A percentile compares a stretch with the other conserved stretches of the same genome.
phyloP scores from a whole-genome alignment of 31 red algal species.

The Porphyra umbilicalis region DNA sequence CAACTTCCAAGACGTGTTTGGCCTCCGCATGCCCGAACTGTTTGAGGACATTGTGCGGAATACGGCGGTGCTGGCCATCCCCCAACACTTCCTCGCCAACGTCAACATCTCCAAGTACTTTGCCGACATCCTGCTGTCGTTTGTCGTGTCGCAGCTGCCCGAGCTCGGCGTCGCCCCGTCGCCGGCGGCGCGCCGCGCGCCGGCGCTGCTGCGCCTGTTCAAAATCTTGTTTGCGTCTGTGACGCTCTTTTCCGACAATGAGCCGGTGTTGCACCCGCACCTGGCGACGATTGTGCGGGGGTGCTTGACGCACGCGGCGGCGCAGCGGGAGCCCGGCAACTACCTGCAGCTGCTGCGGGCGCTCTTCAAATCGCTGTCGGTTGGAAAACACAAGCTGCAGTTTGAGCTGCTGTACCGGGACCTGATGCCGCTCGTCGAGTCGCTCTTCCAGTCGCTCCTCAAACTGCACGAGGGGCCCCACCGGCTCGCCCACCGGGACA shows the following conservation, averaged over 20 bases:
- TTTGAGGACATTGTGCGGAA: conserved; percentile 82
- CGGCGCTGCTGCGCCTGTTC: conserved; percentile 68
- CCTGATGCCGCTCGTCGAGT: conserved; percentile 79
- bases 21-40: conserved; percentile 62
- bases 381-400: conserved; percentile 58
- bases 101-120: conserved; percentile 88
- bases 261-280: conserved; percentile 80
- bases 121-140: conserved; percentile 93
- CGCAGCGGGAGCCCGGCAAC: conserved; percentile 43
- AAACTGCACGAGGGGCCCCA: conserved; percentile 60
- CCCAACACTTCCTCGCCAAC: conserved; percentile 94
- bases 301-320: conserved; percentile 62
- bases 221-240: conserved; percentile 96
- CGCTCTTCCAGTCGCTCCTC: conserved; percentile 51
- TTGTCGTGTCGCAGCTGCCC: conserved; percentile 68
- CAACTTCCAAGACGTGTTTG: conserved; percentile 96
- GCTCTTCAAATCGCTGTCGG: conserved; percentile 87
- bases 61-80: conserved; percentile 62
- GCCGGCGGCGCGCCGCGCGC: conserved; percentile 4
- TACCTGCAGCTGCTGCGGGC: conserved; percentile 90
- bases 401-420: conserved; percentile 87
- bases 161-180: conserved; percentile 22
- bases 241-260: conserved; percentile 85
- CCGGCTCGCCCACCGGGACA: conserved; percentile 35
- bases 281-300: conserved; percentile 77